phyloP scores from a whole-genome alignment of 306 rosid species.

The Glycine soja region DNA sequence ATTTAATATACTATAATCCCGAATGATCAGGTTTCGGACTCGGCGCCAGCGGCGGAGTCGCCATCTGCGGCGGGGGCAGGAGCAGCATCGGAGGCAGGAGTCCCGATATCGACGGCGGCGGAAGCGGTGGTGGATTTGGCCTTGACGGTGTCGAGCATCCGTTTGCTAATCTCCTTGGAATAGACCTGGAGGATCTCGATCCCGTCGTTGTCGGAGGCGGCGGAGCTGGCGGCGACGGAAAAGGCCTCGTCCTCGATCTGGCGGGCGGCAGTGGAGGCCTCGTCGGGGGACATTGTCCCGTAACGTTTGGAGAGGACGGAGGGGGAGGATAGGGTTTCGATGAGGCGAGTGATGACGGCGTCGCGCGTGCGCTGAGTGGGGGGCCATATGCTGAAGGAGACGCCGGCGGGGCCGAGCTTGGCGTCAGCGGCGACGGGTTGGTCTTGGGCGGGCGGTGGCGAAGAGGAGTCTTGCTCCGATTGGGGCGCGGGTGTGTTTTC shows the following conservation, averaged over 20 bases:
- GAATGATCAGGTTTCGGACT: conserved; percentile 54
- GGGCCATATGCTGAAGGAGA: conserved; percentile 89
- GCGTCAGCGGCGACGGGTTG: conserved; percentile 33
- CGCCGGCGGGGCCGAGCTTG: conserved; percentile 38
- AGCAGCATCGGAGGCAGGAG: conserved; percentile 37
- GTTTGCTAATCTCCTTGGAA: conserved; percentile 95
- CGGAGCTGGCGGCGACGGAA: conserved; percentile 62
- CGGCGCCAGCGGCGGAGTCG: conserved; percentile 43
- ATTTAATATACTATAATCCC: conserved; percentile 39
- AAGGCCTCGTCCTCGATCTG: conserved; percentile 83
- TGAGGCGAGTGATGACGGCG: conserved; percentile 77
- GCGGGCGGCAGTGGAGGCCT: conserved; percentile 65
- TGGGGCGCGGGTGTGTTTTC: conserved; percentile 45
- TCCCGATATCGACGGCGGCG: conserved; percentile 51
- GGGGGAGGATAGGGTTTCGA: conserved; percentile 80
- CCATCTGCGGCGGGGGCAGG: conserved; percentile 52
- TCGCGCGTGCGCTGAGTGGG: conserved; percentile 95
- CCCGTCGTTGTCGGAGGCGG: conserved; percentile 73
- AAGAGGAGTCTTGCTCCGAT: conserved; percentile 38
- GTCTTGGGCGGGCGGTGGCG: conserved; percentile 24
- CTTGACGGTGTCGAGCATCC: conserved; percentile 92
- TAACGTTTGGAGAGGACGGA: conserved; percentile 95
- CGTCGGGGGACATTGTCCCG: conserved; percentile 70
- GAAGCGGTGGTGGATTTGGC: conserved; percentile 52
- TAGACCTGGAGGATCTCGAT: conserved; percentile 91